These are phyloP conservation scores for Arabidopsis arenosa DNA, from an alignment of 345 rosid species.

Conservation along the genomic window DNA sequence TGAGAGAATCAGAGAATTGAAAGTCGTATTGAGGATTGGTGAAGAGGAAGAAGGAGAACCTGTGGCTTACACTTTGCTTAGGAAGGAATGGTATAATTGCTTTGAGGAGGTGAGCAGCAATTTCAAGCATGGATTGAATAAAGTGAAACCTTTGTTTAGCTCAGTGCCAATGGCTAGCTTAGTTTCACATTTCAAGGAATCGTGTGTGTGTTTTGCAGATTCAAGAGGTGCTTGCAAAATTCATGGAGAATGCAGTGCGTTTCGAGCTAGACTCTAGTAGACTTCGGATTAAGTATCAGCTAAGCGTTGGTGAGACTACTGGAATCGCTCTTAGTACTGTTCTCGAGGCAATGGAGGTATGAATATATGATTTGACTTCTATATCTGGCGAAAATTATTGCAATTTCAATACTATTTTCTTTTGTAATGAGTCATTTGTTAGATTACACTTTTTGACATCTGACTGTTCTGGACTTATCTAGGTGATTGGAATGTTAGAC, in stretches of 20 bases:
- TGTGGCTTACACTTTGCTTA: conserved; percentile 65
- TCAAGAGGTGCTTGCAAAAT: conserved; percentile 78
- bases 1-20: conserved; percentile 74
- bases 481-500: conserved; percentile 86
- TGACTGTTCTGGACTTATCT: conserved; percentile 34
- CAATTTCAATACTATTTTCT: neutral
- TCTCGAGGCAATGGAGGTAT: conserved; percentile 89
- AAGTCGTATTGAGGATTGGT: conserved; percentile 66
- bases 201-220: conserved; percentile 75
- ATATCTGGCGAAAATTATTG: neutral
- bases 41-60: conserved; percentile 79
- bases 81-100: conserved; percentile 78
- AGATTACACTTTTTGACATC: conserved; percentile 1
- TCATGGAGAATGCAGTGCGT: conserved; percentile 73
- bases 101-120: conserved; percentile 73
- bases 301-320: conserved; percentile 54
- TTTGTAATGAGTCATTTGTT: neutral
- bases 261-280: conserved; percentile 61
- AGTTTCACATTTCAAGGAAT: conserved; percentile 51
- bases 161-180: conserved; percentile 2
- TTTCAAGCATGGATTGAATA: neutral
- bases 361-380: conserved; percentile 34
- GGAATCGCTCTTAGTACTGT: conserved; percentile 64
- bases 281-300: conserved; percentile 60
- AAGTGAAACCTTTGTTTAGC: conserved; percentile 9